Evolutionary conservation across 176 grass and related monocot species (phyloP), one percentile per base, ranked within the genome.

Genomic region (Stipa capillata): DNA sequence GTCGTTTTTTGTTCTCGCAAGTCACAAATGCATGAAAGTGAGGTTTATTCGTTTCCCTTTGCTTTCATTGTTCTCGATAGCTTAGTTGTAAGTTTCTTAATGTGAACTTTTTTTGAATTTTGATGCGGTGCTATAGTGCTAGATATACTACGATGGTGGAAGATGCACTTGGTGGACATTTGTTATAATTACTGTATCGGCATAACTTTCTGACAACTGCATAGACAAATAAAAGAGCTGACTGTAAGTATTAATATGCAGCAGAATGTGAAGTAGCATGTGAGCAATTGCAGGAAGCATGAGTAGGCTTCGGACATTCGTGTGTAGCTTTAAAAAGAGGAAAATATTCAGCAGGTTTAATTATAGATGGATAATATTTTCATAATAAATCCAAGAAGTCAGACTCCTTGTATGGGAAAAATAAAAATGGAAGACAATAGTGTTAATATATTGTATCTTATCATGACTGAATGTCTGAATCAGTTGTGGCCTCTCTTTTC

Each of bases 231-330:
- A 50, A 33, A 48, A 40, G n/a, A 78, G 1, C 24, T 36, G 17
- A 32, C 40, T 34, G 15, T 36, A 45, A 32, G 2, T 67, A 34
- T 76, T n/a, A 23, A 13, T 32, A 7, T 32, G 18, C 4, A 21
- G n/a, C 14, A 64, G 41, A 74, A 28, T 65, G 69, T 74, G 45
- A 63, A 32, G 15, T 64, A 28, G 43, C 74, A 77, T 52, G 69
- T 34, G 53, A 82, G n/a, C 41, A 87, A 10, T 43, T 87, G 79
- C 17, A 39, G 34, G 62, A 63, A 72, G 9, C 36, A 28, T 55
- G 41, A 25, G 35, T 64, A 5, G 60, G 55, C 13, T 40, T 41
- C 54, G 48, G 11, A n/a, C 31, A 79, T 48, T 34, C 14, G 13
- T 16, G 0, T 50, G 5, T 76, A 20, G 2, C 25, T 77, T 76